Evolutionary conservation across 768 basidiomycete species (phyloP), one percentile per base, ranked within the genome.

Genomic region (Suillus plorans): DNA sequence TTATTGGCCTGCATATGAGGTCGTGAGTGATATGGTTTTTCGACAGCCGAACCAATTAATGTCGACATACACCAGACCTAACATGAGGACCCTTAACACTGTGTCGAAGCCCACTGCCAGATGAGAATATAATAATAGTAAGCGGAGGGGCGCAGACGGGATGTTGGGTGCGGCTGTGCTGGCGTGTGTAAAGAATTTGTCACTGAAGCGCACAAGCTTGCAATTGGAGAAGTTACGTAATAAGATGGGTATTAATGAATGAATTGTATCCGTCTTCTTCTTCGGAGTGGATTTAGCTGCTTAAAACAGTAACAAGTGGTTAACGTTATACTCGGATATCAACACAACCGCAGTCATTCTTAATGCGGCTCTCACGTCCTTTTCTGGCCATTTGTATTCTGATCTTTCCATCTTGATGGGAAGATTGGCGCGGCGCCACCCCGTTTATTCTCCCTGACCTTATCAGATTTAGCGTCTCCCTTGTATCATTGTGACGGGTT

Each of bases 331-430:
- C 36, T 37, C 36, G 36, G 36, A 37, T 37, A 37, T 37, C 36
- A 8, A 37, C 2, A 37, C 36, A 37, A 37, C 36, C 36, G 36
- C 50, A 44, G 42, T 36, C 45, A 47, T 44, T 61, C 65, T 66
- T 61, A 60, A 25, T 37, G 61, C 59, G 36, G 36, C 36, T 73
- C 70, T 60, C 74, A 73, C 70, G 74, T 66, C 72, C 64, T 47
- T 66, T 61, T 66, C 57, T 50, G 56, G 64, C 2, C 12, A 49
- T 62, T 57, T 53, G 61, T 65, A 53, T 72, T 70, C 63, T 66
- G 63, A 65, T 68, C 53, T 68, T 66, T 66, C 66, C 49, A 64
- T 56, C 68, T 57, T 61, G 69, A 64, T 66, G 69, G 66, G 63
- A 69, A 71, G 62, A 57, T 67, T 64, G 45, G 50, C 64, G 67